Base-by-base conservation (phyloP, 1,139 yeast genomes). In the Dujonia santamariae region DNA sequence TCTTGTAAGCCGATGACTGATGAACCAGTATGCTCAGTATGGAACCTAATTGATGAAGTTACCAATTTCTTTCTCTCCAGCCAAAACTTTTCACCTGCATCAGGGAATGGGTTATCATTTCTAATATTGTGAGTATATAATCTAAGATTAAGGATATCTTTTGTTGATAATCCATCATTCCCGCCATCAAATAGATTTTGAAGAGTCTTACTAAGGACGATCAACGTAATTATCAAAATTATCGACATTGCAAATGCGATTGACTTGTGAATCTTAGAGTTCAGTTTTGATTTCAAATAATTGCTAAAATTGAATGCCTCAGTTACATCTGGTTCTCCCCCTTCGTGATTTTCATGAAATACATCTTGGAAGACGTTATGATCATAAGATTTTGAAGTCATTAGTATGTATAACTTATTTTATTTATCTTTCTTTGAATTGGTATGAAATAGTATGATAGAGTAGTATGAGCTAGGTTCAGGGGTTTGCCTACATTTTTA, bases 61-160 rank as follows among this genome's bases (percentile, higher is more conserved):
- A 75, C 56, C 17, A 60, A 56, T 5, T 47, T 48, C 37, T 58
- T 62, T 23, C 80, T 60, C 26, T 53, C 51, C 3, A 35, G 37
- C 83, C 83, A 77, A 3, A 59, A 59, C 32, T 48, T 47, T 45
- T 77, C 82, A 11, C 63, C 48, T 11, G 42, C 43, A 38, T 55
- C 54, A 19, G 56, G 44, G 37, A 53, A 34, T 34, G 36, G 42
- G 37, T 59, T 71, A 37, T 72, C 81, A 43, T 59, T 72, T 17
- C 83, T 56, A 37, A 77, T 71, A 44, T 77, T 77, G 48, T 77
- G 73, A 19, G 78, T 69, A 48, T 75, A 76, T 3, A 77, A 43
- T 25, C 79, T 53, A 30, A 74, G 47, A 22, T 45, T 44, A 22
- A 61, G 41, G n/a, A n/a, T 4, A 48, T 44, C 4, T 33, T 34